Evolutionary conservation across 805 yeast species (phyloP).

Genomic region (Saccharomycopsis fermentans): DNA sequence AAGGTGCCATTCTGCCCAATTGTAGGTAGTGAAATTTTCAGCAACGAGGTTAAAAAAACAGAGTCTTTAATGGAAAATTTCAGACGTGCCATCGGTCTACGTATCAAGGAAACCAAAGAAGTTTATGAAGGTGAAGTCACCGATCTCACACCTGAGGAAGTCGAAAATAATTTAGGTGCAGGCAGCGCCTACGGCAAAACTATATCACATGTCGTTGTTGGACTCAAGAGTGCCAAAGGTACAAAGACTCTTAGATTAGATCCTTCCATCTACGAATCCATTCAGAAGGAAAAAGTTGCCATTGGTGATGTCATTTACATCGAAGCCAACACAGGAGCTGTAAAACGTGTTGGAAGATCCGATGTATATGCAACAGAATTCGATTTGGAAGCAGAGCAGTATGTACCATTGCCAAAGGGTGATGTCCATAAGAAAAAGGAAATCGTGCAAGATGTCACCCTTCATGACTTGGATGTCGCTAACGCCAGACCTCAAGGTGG

Average conservation of each 20-base stretch:
- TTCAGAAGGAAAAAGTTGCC: constrained; percentile 87
- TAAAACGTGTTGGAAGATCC: constrained; percentile 94
- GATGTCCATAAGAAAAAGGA: constrained; percentile 98
- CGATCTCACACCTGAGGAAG: constrained; percentile 90
- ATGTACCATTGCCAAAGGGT: constrained; percentile 97
- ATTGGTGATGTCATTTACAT: constrained; percentile 96
- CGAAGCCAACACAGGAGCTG: constrained; percentile 96
- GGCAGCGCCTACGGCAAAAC: constrained; percentile 87
- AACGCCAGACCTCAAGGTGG: constrained; percentile 96
- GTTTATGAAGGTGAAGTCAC: constrained; percentile 98
- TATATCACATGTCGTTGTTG: constrained; percentile 86
- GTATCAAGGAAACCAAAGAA: constrained; percentile 94
- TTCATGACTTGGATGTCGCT: constrained; percentile 94
- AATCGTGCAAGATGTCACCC: constrained; percentile 92
- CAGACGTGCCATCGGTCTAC: constrained; percentile 89
- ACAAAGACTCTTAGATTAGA: constrained; percentile 82
- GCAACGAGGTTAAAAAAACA: constrained; percentile 96
- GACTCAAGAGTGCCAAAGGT: constrained; percentile 86
- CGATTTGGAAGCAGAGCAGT: constrained; percentile 96
- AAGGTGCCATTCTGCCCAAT: constrained; percentile 97
- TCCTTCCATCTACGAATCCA: constrained; percentile 86
- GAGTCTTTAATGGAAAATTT: constrained; percentile 94
- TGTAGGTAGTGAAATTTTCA: constrained; percentile 87
- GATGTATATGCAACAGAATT: constrained; percentile 98
- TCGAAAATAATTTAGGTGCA: constrained; percentile 83